Evolutionary conservation across 2,329 filamentous ascomycete genomes (phyloP).

Genomic region (Curvularia eragrostidis): DNA sequence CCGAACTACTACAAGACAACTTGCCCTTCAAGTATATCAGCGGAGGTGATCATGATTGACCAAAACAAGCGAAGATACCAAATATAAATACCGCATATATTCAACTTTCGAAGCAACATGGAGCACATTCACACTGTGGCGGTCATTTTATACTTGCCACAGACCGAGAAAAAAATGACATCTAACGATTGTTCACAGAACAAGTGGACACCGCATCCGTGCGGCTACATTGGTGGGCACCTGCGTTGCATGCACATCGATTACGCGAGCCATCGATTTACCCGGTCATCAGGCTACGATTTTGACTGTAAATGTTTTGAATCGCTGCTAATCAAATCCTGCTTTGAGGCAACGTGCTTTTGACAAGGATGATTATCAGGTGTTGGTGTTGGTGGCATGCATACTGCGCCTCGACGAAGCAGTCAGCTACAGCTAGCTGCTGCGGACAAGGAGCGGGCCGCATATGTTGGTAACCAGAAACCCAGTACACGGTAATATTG

Average conservation of each 20-base stretch:
- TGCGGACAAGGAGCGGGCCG: neutral
- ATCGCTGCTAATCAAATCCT: neutral
- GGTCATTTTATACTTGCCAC: neutral
- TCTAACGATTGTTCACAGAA: neutral
- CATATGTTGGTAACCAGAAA: neutral
- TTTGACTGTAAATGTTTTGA: neutral
- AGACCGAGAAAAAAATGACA: neutral
- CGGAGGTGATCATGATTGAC: too few species aligned
- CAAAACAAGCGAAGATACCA: neutral
- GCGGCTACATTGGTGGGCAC: neutral
- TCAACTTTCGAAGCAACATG: neutral
- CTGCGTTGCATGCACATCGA: slow-evolving; percentile 1
- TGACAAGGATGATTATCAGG: neutral
- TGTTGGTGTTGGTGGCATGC: neutral
- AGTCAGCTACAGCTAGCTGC: neutral
- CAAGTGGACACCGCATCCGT: neutral
- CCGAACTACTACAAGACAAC: neutral
- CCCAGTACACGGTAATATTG: neutral
- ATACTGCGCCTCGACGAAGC: neutral
- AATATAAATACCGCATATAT: neutral
- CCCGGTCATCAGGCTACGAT: slow-evolving; percentile 3
- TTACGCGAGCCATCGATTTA: slow-evolving; percentile 8
- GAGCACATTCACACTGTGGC: neutral
- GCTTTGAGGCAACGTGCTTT: neutral
- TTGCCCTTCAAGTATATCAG: neutral